Base-by-base conservation (phyloP, 2,329 filamentous ascomycete genomes). In the Hypoxylon rubiginosum region DNA sequence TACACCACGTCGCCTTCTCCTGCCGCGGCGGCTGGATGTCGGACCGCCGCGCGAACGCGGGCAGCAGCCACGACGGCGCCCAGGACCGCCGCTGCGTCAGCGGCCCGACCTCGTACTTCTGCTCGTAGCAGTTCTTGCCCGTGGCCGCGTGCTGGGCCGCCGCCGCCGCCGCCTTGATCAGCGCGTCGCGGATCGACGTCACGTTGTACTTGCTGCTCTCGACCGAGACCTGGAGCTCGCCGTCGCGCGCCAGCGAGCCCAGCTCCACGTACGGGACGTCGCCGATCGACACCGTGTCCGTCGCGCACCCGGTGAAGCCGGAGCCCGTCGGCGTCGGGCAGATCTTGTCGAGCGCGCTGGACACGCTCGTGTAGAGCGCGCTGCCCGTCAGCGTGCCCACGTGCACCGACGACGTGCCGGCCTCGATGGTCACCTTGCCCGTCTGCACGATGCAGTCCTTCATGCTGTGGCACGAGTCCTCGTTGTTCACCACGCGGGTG, bases 111-210 rank as follows among this genome's bases (percentile, higher is more conserved):
- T 76, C 17, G 9, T 71, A 41, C 0, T 75, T 32, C 15, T 76
- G 64, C 1, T 73, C 49, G 0, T 74, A 68, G 57, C 76, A 79
- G 46, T 65, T 75, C 61, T 76, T 78, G 0, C 72, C 72, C 0
- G 75, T 79, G 17, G 63, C 69, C 0, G 72, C 52, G 21, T 79
- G 26, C 54, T 59, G 61, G 1, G 61, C 55, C 11, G 49, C 61
- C 6, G 49, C 41, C 1, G 61, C 61, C 0, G 50, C 62, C 15
- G 55, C 28, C 34, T 53, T 55, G 54, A 63, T 66, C 9, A 66
- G 26, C 2, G 49, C 64, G 34, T 41, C 30, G 4, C 64, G 48
- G 21, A 66, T 52, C 43, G 41, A 39, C 8, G 54, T 50, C 17
- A 48, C 41, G 50, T 66, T 66, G 58, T 66, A 63, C 59, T 52